phyloP scores from a whole-genome alignment of 768 basidiomycete species.

The Psilocybe subaeruginosa region DNA sequence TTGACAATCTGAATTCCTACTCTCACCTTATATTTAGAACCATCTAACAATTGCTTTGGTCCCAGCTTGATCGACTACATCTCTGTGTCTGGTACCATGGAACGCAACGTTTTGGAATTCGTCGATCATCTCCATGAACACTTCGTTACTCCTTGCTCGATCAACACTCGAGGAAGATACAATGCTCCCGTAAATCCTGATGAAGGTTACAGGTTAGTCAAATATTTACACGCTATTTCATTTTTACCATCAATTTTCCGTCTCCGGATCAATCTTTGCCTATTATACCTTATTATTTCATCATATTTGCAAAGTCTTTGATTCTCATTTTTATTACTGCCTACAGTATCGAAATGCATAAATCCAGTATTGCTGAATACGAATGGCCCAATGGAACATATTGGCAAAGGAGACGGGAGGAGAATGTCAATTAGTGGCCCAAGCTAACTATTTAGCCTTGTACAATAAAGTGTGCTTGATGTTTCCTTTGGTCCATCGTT shows the following conservation, averaged over 20 bases:
- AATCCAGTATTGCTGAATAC: conserved; percentile 78
- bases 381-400: conserved; percentile 88
- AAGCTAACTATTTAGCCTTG: background rate
- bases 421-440: background rate
- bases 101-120: conserved; percentile 91
- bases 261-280: too few species aligned
- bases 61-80: conserved; percentile 92
- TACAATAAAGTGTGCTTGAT: too few species aligned
- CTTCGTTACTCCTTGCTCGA: conserved; percentile 86
- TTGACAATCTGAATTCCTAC: background rate
- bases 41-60: background rate
- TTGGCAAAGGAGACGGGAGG: conserved; percentile 47
- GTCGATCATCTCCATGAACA: conserved; percentile 94
- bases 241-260: too few species aligned
- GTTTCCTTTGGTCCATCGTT: too few species aligned
- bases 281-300: too few species aligned
- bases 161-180: conserved; percentile 84
- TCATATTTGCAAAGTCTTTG: background rate
- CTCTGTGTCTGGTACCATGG: conserved; percentile 88
- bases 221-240: too few species aligned
- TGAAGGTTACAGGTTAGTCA: conserved; percentile 74
- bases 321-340: background rate
- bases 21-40: background rate
- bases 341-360: conserved; percentile 86
- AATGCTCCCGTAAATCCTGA: conserved; percentile 77